Evolutionary conservation across 1,284 basidiomycete species (phyloP).

Genomic region (Austropuccinia psidii): DNA sequence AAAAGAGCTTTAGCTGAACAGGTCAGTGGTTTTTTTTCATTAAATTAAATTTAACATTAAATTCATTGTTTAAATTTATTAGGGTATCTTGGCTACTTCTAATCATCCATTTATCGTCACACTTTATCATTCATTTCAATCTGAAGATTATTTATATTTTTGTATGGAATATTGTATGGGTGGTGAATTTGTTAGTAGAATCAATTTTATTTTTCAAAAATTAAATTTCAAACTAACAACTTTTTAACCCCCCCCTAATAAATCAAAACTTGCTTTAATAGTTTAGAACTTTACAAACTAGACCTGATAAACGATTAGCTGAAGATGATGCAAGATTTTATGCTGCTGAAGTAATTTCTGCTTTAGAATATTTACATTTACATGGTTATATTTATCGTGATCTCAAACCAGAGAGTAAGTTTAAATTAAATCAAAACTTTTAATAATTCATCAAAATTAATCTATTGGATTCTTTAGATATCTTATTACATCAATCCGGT

Average conservation of each 20-base stretch:
- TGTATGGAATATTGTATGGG: slow-evolving; percentile 47
- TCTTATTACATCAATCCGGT: slow-evolving; percentile 93
- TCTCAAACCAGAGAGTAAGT: slow-evolving; percentile 96
- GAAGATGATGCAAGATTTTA: slow-evolving; percentile 97
- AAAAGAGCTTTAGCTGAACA: slow-evolving; percentile 92
- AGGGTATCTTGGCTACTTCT: slow-evolving; percentile 84
- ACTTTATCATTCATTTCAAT: slow-evolving; percentile 93
- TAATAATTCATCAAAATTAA: not conserved
- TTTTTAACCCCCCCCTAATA: too few relatives aligned
- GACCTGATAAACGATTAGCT: slow-evolving; percentile 87
- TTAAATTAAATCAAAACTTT: not conserved
- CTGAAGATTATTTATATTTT: slow-evolving; percentile 91
- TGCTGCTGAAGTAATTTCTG: slow-evolving; percentile 95
- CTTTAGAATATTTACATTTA: slow-evolving; percentile 93
- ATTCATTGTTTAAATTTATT: not conserved
- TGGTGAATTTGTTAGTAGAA: slow-evolving; percentile 23
- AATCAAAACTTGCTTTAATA: too few relatives aligned
- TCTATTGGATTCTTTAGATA: slow-evolving; percentile 57
- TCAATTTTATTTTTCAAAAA: not conserved
- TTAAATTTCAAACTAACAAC: slow-evolving; percentile 43
- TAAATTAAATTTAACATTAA: not conserved
- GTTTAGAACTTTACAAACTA: slow-evolving; percentile 87
- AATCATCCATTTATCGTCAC: slow-evolving; percentile 98
- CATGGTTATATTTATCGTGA: slow-evolving; percentile 99
- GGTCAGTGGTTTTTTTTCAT: slow-evolving; percentile 41